phyloP scores from a whole-genome alignment of 2,329 filamentous ascomycete genomes.

The Epichloe bromicola region DNA sequence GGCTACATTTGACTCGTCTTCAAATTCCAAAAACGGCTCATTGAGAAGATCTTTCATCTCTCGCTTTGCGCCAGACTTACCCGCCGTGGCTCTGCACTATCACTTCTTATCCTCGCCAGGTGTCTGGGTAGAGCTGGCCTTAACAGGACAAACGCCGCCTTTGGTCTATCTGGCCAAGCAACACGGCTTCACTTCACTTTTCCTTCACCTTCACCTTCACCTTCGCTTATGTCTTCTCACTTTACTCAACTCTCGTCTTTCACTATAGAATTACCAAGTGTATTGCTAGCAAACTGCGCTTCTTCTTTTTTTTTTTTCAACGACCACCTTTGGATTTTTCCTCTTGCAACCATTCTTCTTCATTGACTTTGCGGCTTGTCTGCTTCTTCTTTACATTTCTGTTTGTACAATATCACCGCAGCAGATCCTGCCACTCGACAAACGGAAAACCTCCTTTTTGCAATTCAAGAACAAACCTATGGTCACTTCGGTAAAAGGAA shows the following conservation, averaged over 20 bases:
- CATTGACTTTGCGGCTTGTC: no score
- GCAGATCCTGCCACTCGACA: no score
- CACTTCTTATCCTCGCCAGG: slow-evolving; percentile 14
- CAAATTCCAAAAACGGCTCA: neutral
- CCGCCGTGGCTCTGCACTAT: slow-evolving; percentile 7
- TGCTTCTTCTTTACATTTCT: no score
- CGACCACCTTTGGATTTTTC: neutral
- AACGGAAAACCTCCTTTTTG: neutral
- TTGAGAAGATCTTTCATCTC: neutral
- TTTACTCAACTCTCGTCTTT: neutral
- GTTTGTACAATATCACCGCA: no score
- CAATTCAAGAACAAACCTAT: neutral
- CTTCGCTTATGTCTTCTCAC: neutral
- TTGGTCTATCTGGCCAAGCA: neutral
- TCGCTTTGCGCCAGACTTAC: neutral
- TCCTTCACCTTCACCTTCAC: neutral
- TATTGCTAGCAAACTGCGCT: neutral
- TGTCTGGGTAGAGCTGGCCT: slow-evolving; percentile 14
- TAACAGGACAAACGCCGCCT: neutral
- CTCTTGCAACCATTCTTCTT: neutral
- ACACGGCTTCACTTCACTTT: neutral
- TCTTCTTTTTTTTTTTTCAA: neutral
- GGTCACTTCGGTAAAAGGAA: neutral
- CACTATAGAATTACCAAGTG: neutral
- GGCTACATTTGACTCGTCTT: no score